These are phyloP conservation scores for Dictyostelium purpureum DNA, from an alignment of 78 protist genomes.

Conservation along the genomic window DNA sequence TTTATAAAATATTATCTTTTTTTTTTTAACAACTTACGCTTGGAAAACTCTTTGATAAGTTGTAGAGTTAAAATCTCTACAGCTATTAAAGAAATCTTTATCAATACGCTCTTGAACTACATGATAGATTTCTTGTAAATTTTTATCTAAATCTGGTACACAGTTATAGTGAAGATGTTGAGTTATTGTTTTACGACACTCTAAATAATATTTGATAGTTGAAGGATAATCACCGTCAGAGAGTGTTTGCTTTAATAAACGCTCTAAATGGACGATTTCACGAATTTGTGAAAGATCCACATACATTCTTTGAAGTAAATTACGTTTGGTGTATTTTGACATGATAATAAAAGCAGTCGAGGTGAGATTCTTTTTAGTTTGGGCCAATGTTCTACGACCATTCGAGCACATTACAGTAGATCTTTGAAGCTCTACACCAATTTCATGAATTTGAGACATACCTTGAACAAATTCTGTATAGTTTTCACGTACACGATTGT, in stretches of 20 bases:
- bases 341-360: constrained; percentile 43
- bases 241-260: constrained; percentile 56
- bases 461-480: constrained; percentile 79
- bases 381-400: constrained; percentile 50
- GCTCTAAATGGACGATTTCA: constrained; percentile 41
- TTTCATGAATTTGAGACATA: constrained; percentile 82
- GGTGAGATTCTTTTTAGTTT: constrained; percentile 59
- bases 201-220: constrained; percentile 40
- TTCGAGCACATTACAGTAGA: constrained; percentile 38
- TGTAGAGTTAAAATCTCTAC: constrained; percentile 42
- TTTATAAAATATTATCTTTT: not conserved
- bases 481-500: constrained; percentile 62
- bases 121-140: constrained; percentile 50
- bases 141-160: constrained; percentile 42
- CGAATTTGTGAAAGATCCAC: constrained; percentile 48
- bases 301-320: constrained; percentile 20
- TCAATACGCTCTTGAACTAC: constrained; percentile 73
- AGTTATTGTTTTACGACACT: constrained; percentile 48
- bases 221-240: constrained; percentile 78
- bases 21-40: not conserved
- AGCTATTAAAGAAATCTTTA: constrained; percentile 57
- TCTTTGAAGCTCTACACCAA: constrained; percentile 69
- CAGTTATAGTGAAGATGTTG: constrained; percentile 55
- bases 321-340: constrained; percentile 54
- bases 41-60: constrained; percentile 56